Conservation (phyloP, 2,329 filamentous ascomycete species). For the Phaeophleospora eucalypticola region DNA sequence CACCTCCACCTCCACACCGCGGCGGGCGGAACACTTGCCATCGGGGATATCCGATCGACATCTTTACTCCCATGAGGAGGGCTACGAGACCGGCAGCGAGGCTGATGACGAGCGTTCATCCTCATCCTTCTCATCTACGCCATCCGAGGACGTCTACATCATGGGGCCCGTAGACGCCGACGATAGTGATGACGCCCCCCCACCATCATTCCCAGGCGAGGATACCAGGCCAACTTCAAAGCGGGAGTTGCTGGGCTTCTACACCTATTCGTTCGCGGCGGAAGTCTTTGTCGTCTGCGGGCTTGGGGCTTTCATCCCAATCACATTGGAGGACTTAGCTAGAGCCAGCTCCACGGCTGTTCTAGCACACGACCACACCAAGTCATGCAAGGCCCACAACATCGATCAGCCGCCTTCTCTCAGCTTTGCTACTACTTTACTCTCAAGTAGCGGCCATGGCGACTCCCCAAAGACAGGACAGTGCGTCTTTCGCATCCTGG, state of each 20-base stretch:
- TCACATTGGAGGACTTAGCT: slow-evolving; percentile 88
- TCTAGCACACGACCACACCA: slow-evolving; percentile 69
- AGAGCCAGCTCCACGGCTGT: slow-evolving; percentile 74
- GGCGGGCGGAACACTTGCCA: not conserved
- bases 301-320: slow-evolving; percentile 86
- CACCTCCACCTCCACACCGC: slow-evolving; percentile 1
- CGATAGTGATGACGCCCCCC: slow-evolving; percentile 8
- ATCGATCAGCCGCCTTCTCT: slow-evolving; percentile 6
- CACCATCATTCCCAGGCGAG: slow-evolving; percentile 68
- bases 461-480: slow-evolving; percentile 48
- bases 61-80: not conserved
- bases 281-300: slow-evolving; percentile 95
- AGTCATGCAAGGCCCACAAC: slow-evolving; percentile 55
- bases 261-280: slow-evolving; percentile 91
- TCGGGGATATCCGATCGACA: slow-evolving; percentile 12
- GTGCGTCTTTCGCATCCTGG: slow-evolving; percentile 78
- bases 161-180: slow-evolving; percentile 17
- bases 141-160: slow-evolving; percentile 6
- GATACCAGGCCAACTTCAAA: slow-evolving; percentile 82
- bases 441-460: slow-evolving; percentile 1
- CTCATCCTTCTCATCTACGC: slow-evolving; percentile 1
- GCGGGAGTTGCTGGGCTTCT: slow-evolving; percentile 90
- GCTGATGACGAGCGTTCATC: slow-evolving; percentile 41
- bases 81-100: slow-evolving; percentile 30
- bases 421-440: not conserved